These are phyloP conservation scores for Coniochaeta sp. DNA, from an alignment of 2,329 filamentous ascomycete genomes.

Conservation along the genomic window DNA sequence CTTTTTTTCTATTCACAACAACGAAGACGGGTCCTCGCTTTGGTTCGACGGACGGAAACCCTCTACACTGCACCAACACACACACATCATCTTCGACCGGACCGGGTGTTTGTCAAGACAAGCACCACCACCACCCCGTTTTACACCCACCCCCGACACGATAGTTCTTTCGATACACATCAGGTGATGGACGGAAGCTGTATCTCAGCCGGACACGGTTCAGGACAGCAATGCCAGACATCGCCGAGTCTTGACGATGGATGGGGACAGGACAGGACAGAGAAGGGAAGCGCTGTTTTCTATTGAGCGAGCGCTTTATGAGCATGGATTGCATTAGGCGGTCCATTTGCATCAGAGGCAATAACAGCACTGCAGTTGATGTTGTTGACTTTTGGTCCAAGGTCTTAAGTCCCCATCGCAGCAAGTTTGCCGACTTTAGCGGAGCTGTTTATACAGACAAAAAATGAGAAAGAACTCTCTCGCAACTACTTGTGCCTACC, in stretches of 20 bases:
- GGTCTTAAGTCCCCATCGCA: conserved; percentile 2
- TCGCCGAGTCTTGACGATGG: background rate
- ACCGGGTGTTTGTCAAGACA: background rate
- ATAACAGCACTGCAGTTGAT: too few species aligned
- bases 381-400: too few species aligned
- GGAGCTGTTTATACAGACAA: conserved; percentile 30
- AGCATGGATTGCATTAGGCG: background rate
- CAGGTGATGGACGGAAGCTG: background rate
- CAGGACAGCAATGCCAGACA: background rate
- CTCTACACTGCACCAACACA: conserved; percentile 5
- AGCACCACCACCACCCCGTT: background rate
- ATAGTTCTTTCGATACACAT: background rate
- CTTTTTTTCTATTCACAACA: background rate
- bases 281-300: background rate
- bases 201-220: background rate
- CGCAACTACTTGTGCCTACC: background rate
- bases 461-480: conserved; percentile 29
- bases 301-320: background rate
- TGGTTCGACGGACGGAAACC: conserved; percentile 6
- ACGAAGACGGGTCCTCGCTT: conserved; percentile 7
- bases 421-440: conserved; percentile 21
- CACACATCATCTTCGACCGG: background rate
- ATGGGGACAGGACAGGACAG: too few species aligned
- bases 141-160: background rate
- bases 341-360: background rate